Conservation (phyloP, 805 yeast species). For the Nakazawaea holstii region DNA sequence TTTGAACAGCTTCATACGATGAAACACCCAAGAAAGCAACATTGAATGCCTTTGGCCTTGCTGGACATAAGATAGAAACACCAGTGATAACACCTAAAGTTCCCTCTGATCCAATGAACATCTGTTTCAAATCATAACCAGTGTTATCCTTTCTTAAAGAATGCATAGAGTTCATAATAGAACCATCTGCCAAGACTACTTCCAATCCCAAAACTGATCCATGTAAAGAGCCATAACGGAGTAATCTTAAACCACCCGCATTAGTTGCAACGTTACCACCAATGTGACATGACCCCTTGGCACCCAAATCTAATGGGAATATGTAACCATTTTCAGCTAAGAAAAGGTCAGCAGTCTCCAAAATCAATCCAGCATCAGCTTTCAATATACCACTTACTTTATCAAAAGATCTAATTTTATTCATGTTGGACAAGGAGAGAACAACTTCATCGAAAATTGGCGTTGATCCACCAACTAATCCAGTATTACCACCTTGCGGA, state of each 20-base stretch:
- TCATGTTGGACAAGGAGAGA: conserved; percentile 62
- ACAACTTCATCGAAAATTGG: conserved; percentile 91
- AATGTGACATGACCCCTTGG: conserved; percentile 93
- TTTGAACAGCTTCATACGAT: conserved; percentile 77
- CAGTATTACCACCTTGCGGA: conserved; percentile 98
- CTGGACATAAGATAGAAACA: conserved; percentile 82
- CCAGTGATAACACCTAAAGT: conserved; percentile 89
- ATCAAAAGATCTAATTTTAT: conserved; percentile 80
- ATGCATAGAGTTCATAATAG: conserved; percentile 71
- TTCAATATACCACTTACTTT: conserved; percentile 77
- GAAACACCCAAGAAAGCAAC: conserved; percentile 85
- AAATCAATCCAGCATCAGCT: conserved; percentile 85
- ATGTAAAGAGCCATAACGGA: conserved; percentile 88
- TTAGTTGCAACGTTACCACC: conserved; percentile 95
- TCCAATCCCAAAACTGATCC: conserved; percentile 90
- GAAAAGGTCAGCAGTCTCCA: conserved; percentile 78
- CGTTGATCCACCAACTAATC: conserved; percentile 89
- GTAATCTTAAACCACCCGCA: conserved; percentile 88
- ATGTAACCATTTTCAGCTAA: conserved; percentile 80
- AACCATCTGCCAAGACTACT: conserved; percentile 89
- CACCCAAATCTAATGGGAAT: conserved; percentile 92
- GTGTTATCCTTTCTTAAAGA: conserved; percentile 92
- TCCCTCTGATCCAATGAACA: conserved; percentile 93
- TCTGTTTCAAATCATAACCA: conserved; percentile 88
- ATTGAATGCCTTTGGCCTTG: conserved; percentile 79